phyloP scores from a whole-genome alignment of 2,329 filamentous ascomycete genomes.

The Stagonosporopsis rhizophila region DNA sequence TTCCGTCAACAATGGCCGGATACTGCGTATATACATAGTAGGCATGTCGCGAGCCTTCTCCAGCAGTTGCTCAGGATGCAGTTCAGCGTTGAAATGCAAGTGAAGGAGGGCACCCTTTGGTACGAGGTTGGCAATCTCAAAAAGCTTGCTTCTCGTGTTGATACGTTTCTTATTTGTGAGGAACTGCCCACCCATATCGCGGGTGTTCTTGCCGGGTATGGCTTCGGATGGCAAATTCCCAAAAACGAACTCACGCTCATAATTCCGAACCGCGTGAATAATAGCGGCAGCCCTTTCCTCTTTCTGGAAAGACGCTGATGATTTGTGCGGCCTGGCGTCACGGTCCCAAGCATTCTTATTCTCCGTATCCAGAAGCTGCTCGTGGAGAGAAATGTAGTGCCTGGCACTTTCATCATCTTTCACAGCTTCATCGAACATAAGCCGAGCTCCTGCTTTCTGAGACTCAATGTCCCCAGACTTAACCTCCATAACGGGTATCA shows the following conservation, averaged over 20 bases:
- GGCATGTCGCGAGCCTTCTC: conserved; percentile 59
- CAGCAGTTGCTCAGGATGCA: conserved; percentile 68
- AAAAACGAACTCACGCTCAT: conserved; percentile 51
- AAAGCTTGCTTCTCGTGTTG: conserved; percentile 62
- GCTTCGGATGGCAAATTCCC: conserved; percentile 54
- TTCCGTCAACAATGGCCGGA: conserved; percentile 54
- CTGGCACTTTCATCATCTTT: conserved; percentile 1
- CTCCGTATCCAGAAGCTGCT: conserved; percentile 43
- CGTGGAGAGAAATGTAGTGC: conserved; percentile 31
- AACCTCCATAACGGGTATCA: conserved; percentile 17
- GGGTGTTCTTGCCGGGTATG: conserved; percentile 47
- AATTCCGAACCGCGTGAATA: conserved; percentile 50
- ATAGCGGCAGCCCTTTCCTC: conserved; percentile 47
- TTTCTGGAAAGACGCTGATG: conserved; percentile 11
- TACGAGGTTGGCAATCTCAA: conserved; percentile 63
- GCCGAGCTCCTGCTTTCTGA: neutral
- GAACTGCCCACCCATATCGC: conserved; percentile 58
- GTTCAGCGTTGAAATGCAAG: conserved; percentile 79
- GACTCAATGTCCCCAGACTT: conserved; percentile 11
- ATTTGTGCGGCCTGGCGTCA: conserved; percentile 28
- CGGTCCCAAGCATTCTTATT: conserved; percentile 47
- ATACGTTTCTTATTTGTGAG: conserved; percentile 55
- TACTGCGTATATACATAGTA: conserved; percentile 73
- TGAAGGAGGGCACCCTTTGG: conserved; percentile 78
- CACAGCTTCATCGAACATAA: conserved; percentile 18